Evolutionary conservation across 2,329 filamentous ascomycete species (phyloP).

Genomic region (Paracoccidioides brasiliensis): DNA sequence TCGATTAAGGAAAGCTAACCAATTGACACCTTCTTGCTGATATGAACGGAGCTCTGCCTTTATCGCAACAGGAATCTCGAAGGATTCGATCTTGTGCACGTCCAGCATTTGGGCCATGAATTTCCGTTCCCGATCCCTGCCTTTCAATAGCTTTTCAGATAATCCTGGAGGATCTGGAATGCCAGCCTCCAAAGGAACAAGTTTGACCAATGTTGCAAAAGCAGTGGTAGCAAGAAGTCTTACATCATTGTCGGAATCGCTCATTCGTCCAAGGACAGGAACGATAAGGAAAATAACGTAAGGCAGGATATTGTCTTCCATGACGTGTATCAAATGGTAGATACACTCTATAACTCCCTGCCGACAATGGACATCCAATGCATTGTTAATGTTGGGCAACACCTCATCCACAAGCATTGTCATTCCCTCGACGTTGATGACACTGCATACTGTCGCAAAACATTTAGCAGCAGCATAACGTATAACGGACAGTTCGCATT

Average conservation of each 20-base stretch:
- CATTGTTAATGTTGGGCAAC: conserved; percentile 80
- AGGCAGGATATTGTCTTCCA: conserved; percentile 90
- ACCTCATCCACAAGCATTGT: conserved; percentile 90
- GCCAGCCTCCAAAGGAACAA: conserved; percentile 90
- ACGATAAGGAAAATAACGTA: conserved; percentile 99
- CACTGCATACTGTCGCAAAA: conserved; percentile 90
- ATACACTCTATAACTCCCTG: conserved; percentile 92
- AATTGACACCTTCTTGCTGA: conserved; percentile 97
- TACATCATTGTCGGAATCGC: conserved; percentile 92
- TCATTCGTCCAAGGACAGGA: conserved; percentile 93
- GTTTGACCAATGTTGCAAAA: conserved; percentile 91
- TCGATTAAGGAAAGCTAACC: conserved; percentile 94
- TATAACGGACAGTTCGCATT: conserved; percentile 80
- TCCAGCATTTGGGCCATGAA: conserved; percentile 96
- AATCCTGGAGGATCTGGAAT: conserved; percentile 93
- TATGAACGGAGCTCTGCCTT: conserved; percentile 94
- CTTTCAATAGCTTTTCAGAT: conserved; percentile 74
- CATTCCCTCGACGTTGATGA: conserved; percentile 90
- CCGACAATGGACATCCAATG: conserved; percentile 71
- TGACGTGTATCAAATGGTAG: conserved; percentile 94
- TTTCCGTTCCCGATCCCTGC: conserved; percentile 83
- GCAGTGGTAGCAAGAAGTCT: conserved; percentile 89
- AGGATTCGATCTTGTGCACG: conserved; percentile 89
- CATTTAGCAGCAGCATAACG: conserved; percentile 96
- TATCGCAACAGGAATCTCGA: conserved; percentile 87